Evolutionary conservation across 352 stramenopile genomes (phyloP).

Genomic region (Phytophthora pinifolia): DNA sequence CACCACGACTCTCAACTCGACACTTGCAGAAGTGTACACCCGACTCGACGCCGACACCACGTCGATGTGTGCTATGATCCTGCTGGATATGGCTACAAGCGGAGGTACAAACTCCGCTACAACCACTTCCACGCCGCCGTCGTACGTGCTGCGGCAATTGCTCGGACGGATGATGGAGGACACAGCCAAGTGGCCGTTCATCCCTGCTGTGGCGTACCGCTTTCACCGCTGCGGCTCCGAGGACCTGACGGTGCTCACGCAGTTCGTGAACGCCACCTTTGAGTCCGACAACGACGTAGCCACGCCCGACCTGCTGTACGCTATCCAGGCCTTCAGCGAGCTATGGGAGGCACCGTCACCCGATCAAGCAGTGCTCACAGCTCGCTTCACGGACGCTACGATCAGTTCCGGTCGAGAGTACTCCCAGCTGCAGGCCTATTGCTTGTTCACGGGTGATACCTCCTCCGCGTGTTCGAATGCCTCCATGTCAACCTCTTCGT

Average conservation of each 20-base stretch:
- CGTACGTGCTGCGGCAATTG: constrained; percentile 44
- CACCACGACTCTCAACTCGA: constrained; percentile 30
- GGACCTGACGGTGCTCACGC: constrained; percentile 45
- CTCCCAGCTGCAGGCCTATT: constrained; percentile 54
- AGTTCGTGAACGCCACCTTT: constrained; percentile 35
- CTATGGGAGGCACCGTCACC: constrained; percentile 67
- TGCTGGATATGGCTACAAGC: constrained; percentile 15
- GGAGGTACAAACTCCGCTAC: constrained; percentile 12
- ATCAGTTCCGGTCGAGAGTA: constrained; percentile 51
- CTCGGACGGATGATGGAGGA: constrained; percentile 55
- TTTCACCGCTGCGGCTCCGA: constrained; percentile 49
- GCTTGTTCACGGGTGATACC: constrained; percentile 53
- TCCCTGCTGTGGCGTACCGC: constrained; percentile 63
- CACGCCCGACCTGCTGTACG: constrained; percentile 47
- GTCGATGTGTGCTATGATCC: constrained; percentile 30
- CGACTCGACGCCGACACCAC: constrained; percentile 36
- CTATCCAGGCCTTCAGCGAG: constrained; percentile 72
- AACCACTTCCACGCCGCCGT: constrained; percentile 28
- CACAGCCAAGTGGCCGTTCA: constrained; percentile 46
- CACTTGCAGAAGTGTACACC: constrained; percentile 39
- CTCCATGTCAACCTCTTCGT: constrained; percentile 8
- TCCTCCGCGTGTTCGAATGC: constrained; percentile 34
- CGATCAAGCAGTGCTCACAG: constrained; percentile 38
- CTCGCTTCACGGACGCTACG: constrained; percentile 44
- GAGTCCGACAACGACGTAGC: constrained; percentile 6